Base-by-base conservation (phyloP, 352 stramenopile genomes). In the Globisporangium solare region DNA sequence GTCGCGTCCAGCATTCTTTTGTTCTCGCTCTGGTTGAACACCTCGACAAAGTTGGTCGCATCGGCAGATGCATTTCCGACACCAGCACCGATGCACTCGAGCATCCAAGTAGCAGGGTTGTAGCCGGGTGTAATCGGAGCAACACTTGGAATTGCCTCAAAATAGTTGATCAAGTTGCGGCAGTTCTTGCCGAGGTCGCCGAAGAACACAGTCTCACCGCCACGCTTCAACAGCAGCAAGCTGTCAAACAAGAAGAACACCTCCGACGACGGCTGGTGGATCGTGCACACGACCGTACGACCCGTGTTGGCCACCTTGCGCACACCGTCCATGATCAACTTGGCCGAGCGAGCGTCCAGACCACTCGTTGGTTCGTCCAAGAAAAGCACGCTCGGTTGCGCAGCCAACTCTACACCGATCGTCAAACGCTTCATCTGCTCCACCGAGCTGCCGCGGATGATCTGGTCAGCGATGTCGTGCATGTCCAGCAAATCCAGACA, bases 211-310 rank as follows among this genome's bases (percentile, higher is more conserved):
- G 56, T 67, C 41, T 67, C 49, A 6, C 74, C 73, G 12, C 67
- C 73, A 14, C 62, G 63, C 45, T 83, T 70, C 20, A 96, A 63
- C 5, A 96, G 57, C 42, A 94, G 72, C 8, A 94, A 40, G 31
- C 79, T 70, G 67, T 96, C 83, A 58, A 95, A 93, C n/a, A 80
- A 76, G n/a, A 74, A 74, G 22, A 96, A 95, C 0, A 96, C 76
- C 45, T 96, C 80, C 0, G 74, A 83, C 8, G 73, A 82, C 14
- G 90, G 90, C 66, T 97, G 90, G 61, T 97, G 90, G 68, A 97
- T 97, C 21, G 86, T 96, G 50, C 90, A 95, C 10, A 96, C 64
- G n/a, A 97, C 73, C 7, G 78, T 92, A 6, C 73, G 63, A 2
- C 88, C 86, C 14, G 73, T 72, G 50, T 74, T 60, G 2, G 87